phyloP scores from a whole-genome alignment of 2,329 filamentous ascomycete species.

The Colletotrichum australisinense region DNA sequence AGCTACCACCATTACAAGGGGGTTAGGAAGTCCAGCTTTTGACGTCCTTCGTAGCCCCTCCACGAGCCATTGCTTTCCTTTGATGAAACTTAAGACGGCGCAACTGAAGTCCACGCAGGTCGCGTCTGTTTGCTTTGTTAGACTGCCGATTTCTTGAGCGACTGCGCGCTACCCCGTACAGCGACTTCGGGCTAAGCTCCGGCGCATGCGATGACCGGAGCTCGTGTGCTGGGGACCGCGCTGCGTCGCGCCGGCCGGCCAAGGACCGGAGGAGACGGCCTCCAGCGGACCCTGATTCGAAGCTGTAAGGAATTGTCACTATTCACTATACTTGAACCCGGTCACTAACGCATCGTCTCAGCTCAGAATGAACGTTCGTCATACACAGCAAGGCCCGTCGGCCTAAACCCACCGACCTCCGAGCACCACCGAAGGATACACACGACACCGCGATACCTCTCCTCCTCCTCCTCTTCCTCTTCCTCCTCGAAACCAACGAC shows the following conservation, averaged over 20 bases:
- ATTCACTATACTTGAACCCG: too few species aligned
- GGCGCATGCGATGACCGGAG: constrained; percentile 45
- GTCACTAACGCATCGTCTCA: background rate
- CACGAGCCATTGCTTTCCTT: too few species aligned
- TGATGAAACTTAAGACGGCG: too few species aligned
- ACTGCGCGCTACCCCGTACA: background rate
- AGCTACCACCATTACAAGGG: background rate
- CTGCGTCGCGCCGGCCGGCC: constrained; percentile 19
- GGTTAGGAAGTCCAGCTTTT: background rate
- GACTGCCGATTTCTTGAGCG: background rate
- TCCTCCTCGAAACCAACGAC: background rate
- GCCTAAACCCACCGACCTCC: background rate
- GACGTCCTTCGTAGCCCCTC: too few species aligned
- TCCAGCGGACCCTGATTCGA: background rate
- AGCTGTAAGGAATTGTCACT: too few species aligned
- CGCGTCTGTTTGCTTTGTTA: too few species aligned
- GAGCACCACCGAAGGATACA: constrained; percentile 20
- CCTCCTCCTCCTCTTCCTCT: constrained; percentile 1
- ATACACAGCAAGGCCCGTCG: background rate
- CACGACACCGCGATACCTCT: background rate
- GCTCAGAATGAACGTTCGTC: background rate
- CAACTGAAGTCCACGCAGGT: too few species aligned
- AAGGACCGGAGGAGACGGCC: background rate
- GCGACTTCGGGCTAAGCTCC: constrained; percentile 4
- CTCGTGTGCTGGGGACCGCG: constrained; percentile 38